These are phyloP conservation scores for Naegleria lovaniensis DNA, from an alignment of 208 protist species.

Conservation along the genomic window DNA sequence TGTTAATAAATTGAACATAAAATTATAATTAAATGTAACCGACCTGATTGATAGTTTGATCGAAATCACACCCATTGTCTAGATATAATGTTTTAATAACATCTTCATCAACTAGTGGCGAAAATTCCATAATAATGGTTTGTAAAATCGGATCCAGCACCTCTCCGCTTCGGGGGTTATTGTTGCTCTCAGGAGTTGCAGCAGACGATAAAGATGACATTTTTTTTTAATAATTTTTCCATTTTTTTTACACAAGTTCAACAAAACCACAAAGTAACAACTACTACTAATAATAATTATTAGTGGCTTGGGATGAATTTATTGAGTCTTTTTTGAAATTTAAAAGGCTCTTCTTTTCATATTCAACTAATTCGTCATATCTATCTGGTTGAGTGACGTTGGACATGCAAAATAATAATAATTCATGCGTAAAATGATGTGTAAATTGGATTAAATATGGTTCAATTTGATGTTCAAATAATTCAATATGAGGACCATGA, in stretches of 20 bases:
- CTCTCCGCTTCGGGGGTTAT: too few relatives aligned
- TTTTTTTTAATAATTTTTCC: too few relatives aligned
- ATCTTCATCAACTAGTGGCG: neutral
- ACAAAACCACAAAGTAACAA: too few relatives aligned
- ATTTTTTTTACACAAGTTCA: too few relatives aligned
- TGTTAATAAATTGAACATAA: neutral
- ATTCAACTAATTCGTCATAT: neutral
- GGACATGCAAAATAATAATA: neutral
- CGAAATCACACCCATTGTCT: neutral
- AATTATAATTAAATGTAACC: neutral
- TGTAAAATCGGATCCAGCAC: neutral
- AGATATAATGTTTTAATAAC: neutral
- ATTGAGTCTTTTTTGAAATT: too few relatives aligned
- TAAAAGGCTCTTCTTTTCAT: neutral
- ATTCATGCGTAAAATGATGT: neutral
- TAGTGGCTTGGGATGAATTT: too few relatives aligned
- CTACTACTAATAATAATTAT: too few relatives aligned
- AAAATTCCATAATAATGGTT: constrained; percentile 8
- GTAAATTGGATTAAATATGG: neutral
- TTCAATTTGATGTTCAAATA: neutral
- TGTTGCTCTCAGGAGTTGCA: too few relatives aligned
- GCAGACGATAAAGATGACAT: too few relatives aligned
- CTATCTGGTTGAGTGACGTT: neutral
- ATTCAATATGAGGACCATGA: neutral
- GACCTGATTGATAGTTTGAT: neutral